These are phyloP conservation scores for Gastrolobium villosum DNA, from an alignment of 306 rosid genomes.

Conservation along the genomic window DNA sequence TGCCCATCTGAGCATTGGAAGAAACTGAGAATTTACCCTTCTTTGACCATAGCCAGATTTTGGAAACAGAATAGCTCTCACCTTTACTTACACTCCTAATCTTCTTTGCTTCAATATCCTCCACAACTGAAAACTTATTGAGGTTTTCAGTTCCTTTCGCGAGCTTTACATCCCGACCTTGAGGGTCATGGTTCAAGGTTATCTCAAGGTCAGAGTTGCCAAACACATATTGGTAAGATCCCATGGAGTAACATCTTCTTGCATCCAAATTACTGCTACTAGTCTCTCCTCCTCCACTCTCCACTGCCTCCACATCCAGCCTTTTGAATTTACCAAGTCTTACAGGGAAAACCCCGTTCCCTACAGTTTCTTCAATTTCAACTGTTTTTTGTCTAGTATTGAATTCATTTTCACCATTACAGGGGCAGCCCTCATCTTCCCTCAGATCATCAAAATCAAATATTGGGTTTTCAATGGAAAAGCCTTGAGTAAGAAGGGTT, in stretches of 20 bases:
- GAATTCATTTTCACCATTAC: slow-evolving; percentile 58
- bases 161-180: slow-evolving; percentile 43
- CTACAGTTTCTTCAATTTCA: slow-evolving; percentile 71
- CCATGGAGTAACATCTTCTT: slow-evolving; percentile 90
- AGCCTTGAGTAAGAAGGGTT: slow-evolving; percentile 66
- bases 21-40: slow-evolving; percentile 71
- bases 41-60: slow-evolving; percentile 88
- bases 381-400: slow-evolving; percentile 55
- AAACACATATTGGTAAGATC: slow-evolving; percentile 86
- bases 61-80: slow-evolving; percentile 87
- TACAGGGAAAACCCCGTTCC: slow-evolving; percentile 76
- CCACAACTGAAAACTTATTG: slow-evolving; percentile 50
- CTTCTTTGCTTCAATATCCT: slow-evolving; percentile 77
- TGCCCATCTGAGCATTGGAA: slow-evolving; percentile 58
- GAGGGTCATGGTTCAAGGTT: slow-evolving; percentile 54
- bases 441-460: slow-evolving; percentile 72
- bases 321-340: slow-evolving; percentile 82
- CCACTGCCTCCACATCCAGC: slow-evolving; percentile 59
- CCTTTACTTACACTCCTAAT: slow-evolving; percentile 72
- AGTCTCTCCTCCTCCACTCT: slow-evolving; percentile 68
- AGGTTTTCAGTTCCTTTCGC: slow-evolving; percentile 51
- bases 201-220: slow-evolving; percentile 67
- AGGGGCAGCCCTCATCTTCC: slow-evolving; percentile 66
- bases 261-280: slow-evolving; percentile 88
- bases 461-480: slow-evolving; percentile 70